Conservation (phyloP, 768 basidiomycete genomes). For the button mushroom (Agaricus bisporus) region DNA sequence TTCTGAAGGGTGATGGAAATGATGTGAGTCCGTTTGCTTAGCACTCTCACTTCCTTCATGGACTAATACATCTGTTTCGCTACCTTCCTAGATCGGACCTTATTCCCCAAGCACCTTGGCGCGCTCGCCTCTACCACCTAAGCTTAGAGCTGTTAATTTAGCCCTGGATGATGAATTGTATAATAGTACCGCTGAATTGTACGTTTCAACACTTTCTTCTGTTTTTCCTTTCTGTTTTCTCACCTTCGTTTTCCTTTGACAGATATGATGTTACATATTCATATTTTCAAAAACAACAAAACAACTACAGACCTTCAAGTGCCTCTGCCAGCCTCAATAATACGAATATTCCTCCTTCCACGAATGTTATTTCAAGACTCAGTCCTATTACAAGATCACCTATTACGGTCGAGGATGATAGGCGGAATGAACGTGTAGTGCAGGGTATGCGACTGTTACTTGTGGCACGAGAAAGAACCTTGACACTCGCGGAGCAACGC, state of each 20-base stretch:
- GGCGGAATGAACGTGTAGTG: slow-evolving; percentile 49
- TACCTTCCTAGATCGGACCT: slow-evolving; percentile 59
- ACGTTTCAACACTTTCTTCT: slow-evolving; percentile 17
- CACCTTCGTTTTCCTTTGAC: neutral
- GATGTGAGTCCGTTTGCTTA: slow-evolving; percentile 47
- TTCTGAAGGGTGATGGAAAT: slow-evolving; percentile 74
- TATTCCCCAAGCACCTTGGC: slow-evolving; percentile 74
- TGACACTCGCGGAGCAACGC: slow-evolving; percentile 72
- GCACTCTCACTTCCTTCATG: too few species aligned
- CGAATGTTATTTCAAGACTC: slow-evolving; percentile 10
- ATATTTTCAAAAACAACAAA: slow-evolving; percentile 29
- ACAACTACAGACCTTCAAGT: slow-evolving; percentile 34
- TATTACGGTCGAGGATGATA: slow-evolving; percentile 46
- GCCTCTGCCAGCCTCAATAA: slow-evolving; percentile 31
- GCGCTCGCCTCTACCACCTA: slow-evolving; percentile 67
- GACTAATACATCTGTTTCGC: slow-evolving; percentile 17
- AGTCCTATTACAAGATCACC: slow-evolving; percentile 19
- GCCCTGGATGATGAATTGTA: slow-evolving; percentile 59
- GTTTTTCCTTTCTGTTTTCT: neutral
- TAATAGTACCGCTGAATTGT: slow-evolving; percentile 44
- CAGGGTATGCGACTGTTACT: slow-evolving; percentile 66
- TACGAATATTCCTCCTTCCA: slow-evolving; percentile 13
- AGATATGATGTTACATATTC: slow-evolving; percentile 42
- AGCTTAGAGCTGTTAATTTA: slow-evolving; percentile 68
- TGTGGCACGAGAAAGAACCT: slow-evolving; percentile 62